Evolutionary conservation across 129 eudicot species (phyloP).

Genomic region (Arctium minus): DNA sequence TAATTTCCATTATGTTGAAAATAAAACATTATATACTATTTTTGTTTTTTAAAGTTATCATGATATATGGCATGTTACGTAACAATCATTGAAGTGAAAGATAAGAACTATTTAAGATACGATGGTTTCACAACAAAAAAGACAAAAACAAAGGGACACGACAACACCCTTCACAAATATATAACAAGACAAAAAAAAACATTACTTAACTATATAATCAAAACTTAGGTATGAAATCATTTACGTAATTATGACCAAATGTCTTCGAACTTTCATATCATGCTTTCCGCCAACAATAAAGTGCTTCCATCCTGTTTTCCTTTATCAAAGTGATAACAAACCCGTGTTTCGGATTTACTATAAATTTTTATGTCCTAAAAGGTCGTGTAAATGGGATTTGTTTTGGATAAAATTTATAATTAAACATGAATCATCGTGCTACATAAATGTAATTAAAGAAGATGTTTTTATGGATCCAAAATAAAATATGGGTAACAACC

Average conservation of each 20-base stretch:
- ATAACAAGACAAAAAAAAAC: not conserved
- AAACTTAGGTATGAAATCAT: not conserved
- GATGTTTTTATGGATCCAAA: not conserved
- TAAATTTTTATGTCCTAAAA: not conserved
- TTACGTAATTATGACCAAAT: not conserved
- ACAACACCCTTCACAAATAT: not conserved
- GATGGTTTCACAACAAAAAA: constrained; percentile 8
- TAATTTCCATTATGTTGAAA: not conserved
- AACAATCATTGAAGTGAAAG: constrained; percentile 10
- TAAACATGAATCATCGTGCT: not conserved
- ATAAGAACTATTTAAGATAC: constrained; percentile 2
- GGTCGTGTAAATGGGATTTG: not conserved
- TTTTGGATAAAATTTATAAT: too few relatives aligned
- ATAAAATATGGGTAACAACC: not conserved
- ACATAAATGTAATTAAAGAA: too few relatives aligned
- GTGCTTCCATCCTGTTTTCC: not conserved
- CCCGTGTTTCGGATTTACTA: not conserved
- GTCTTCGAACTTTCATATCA: not conserved
- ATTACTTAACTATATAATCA: not conserved
- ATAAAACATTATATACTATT: not conserved
- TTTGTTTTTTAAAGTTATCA: not conserved
- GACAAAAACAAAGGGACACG: constrained; percentile 13
- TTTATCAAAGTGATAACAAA: not conserved
- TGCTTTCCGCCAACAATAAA: not conserved
- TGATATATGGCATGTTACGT: not conserved